Conservation (phyloP, 1,284 basidiomycete genomes). For the Ustilago loliicola region DNA sequence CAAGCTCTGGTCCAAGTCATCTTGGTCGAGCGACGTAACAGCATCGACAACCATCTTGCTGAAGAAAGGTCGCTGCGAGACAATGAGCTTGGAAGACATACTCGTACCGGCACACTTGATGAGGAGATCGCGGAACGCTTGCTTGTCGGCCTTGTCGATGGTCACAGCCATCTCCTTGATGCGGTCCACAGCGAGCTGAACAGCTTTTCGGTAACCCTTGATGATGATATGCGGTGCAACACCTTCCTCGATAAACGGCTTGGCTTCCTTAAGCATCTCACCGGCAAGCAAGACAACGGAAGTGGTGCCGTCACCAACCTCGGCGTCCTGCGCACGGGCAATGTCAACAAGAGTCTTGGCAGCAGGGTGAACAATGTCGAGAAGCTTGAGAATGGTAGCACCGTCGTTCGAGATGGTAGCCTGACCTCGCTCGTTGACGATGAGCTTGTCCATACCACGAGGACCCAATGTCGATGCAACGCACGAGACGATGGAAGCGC, state of each 20-base stretch:
- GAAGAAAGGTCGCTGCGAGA: constrained; percentile 99
- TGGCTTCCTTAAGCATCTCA: constrained; percentile 93
- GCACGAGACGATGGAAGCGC: constrained; percentile 64
- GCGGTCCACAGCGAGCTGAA: constrained; percentile 85
- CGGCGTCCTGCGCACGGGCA: constrained; percentile 96
- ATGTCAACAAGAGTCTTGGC: constrained; percentile 97
- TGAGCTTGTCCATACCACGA: constrained; percentile 98
- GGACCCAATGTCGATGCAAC: constrained; percentile 93
- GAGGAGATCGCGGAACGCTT: constrained; percentile 92
- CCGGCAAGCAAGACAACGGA: constrained; percentile 93
- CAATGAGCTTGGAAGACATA: constrained; percentile 99
- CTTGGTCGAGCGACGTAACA: constrained; percentile 83
- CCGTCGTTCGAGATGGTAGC: constrained; percentile 98
- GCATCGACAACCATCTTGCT: constrained; percentile 99
- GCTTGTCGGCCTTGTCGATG: constrained; percentile 89
- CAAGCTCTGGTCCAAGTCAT: constrained; percentile 93
- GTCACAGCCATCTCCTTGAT: constrained; percentile 91
- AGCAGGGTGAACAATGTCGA: constrained; percentile 97
- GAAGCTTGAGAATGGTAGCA: constrained; percentile 94
- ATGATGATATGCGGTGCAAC: constrained; percentile 98
- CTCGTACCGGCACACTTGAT: constrained; percentile 97
- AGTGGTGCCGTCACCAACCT: constrained; percentile 98
- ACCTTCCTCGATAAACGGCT: constrained; percentile 93
- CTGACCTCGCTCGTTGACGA: constrained; percentile 78
- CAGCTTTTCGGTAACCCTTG: constrained; percentile 92